These are phyloP conservation scores for Luffa aegyptiaca DNA, from an alignment of 306 rosid species.

Conservation along the genomic window DNA sequence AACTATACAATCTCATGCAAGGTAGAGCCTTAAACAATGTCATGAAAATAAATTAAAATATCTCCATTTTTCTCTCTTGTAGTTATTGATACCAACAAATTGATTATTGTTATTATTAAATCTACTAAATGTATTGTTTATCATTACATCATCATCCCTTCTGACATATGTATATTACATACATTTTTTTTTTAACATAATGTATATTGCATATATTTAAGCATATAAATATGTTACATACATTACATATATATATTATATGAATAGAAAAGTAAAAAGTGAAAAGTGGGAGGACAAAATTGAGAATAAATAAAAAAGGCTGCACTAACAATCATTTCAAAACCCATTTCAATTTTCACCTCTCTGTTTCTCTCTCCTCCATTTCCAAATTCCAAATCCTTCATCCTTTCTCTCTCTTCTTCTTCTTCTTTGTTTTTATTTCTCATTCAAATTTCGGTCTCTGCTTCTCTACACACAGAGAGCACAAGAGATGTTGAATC, in stretches of 20 bases:
- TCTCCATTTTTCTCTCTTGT: neutral
- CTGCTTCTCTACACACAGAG: neutral
- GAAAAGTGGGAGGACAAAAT: neutral
- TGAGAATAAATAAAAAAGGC: neutral
- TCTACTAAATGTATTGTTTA: neutral
- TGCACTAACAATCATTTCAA: neutral
- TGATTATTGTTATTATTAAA: neutral
- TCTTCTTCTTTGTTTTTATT: neutral
- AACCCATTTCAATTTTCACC: neutral
- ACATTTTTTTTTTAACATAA: too few species aligned
- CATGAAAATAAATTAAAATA: too few species aligned
- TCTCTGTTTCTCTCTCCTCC: neutral
- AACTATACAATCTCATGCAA: neutral
- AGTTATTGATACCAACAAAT: neutral
- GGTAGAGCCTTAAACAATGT: neutral
- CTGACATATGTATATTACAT: neutral
- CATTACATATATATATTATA: neutral
- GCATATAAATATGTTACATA: neutral
- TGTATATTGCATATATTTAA: too few species aligned
- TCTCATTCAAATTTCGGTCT: neutral
- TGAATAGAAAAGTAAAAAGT: neutral
- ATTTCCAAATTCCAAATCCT: neutral
- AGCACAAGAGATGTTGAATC: slow-evolving; percentile 54
- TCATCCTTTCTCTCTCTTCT: neutral
- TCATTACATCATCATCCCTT: neutral